Conservation (phyloP, 768 basidiomycete species). For the Lactarius tabidus region DNA sequence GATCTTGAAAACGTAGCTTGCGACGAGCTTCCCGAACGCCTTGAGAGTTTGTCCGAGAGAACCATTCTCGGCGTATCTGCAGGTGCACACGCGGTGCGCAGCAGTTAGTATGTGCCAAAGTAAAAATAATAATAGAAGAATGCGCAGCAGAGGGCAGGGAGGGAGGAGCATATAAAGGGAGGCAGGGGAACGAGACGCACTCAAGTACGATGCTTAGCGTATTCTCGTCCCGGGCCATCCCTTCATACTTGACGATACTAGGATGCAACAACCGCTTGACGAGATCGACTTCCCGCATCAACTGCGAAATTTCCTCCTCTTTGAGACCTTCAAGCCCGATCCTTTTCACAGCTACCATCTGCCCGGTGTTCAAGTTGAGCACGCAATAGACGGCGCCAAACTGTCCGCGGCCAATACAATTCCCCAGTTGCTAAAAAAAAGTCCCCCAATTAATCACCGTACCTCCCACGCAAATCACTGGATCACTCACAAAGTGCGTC, state of each 20-base stretch:
- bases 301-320: constrained; percentile 83
- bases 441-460: not conserved
- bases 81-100: constrained; percentile 21
- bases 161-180: constrained; percentile 8
- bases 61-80: constrained; percentile 93
- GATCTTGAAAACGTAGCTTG: constrained; percentile 93
- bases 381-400: constrained; percentile 96
- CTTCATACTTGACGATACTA: constrained; percentile 96
- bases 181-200: constrained; percentile 49
- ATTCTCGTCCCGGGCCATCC: constrained; percentile 86
- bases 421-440: constrained; percentile 83
- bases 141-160: not conserved
- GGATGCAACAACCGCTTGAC: constrained; percentile 90
- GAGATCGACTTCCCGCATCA: constrained; percentile 93
- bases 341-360: constrained; percentile 99
- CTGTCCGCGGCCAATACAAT: constrained; percentile 95
- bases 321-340: constrained; percentile 87
- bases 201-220: constrained; percentile 91
- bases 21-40: constrained; percentile 87
- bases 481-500: constrained; percentile 68
- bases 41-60: constrained; percentile 91
- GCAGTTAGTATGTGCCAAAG: not conserved
- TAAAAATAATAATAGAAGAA: not conserved
- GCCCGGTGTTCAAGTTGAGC: constrained; percentile 87
- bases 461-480: not conserved